Base-by-base conservation (phyloP, 192 early-diverging fungal species). In the Geranomyces variabilis region DNA sequence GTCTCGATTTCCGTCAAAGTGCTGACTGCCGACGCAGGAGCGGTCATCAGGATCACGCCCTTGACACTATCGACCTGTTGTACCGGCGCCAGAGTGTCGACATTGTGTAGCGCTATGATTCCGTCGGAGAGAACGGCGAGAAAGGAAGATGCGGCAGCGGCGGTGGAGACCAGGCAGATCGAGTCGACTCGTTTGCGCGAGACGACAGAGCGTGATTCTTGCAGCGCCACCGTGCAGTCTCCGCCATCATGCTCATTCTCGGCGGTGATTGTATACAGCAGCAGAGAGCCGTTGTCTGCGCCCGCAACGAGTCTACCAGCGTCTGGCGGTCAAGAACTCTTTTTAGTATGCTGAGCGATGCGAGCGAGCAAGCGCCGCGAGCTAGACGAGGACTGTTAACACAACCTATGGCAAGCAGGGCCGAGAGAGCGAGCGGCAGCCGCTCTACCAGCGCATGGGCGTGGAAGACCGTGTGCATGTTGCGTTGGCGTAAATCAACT, bases 21-120 rank as follows among this genome's bases (percentile, higher is more conserved):
- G 17, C 17, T 48, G 0, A 24, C 45, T 48, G 47, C 43, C 12
- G 9, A 44, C n/a, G 24, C 15, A 24, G 28, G 46, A 41, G 24
- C 21, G n/a, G 65, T 43, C 67, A 96, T 81, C 43, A 93, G 57
- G 57, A 87, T 88, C 0, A 91, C 93, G 19, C 94, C 93, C 67
- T 83, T 60, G 19, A 92, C 90, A 63, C 88, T 90, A 2, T 67
- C 69, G 5, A 96, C 80, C n/a, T 87, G 85, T 56, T 85, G 90
- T 46, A 85, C 78, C 24, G 86, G 76, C 57, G 87, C 83, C 63
- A 93, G 88, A 2, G 92, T 87, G 60, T 84, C 79, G 64, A 94
- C 66, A 79, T 94, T 90, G 77, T 91, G 89, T 13, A 94, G 80
- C 36, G 82, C 89, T 31, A 94, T 88, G 57, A 81, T 67, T 3